phyloP scores from a whole-genome alignment of 2,329 filamentous ascomycete species.

The Pseudocercospora vitis region DNA sequence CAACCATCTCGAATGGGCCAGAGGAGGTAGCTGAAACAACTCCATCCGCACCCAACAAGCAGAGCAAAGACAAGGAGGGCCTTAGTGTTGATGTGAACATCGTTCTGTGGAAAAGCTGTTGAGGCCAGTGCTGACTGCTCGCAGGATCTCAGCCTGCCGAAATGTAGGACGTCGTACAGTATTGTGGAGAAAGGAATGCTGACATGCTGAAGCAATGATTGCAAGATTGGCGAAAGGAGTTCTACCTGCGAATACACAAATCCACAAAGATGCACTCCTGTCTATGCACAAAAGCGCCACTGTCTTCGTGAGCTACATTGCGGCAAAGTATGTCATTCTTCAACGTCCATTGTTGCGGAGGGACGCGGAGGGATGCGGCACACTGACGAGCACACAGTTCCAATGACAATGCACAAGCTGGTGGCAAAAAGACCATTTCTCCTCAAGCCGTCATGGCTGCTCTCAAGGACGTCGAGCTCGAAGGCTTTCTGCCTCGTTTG shows the following conservation, averaged over 20 bases:
- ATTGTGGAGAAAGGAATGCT: not conserved
- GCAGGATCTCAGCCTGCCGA: constrained; percentile 57
- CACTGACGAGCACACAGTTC: constrained; percentile 53
- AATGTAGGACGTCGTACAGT: constrained; percentile 36
- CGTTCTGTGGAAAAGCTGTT: not conserved
- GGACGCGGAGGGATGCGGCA: not conserved
- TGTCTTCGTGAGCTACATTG: constrained; percentile 79
- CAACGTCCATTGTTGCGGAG: not conserved
- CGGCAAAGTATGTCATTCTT: constrained; percentile 64
- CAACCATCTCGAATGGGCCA: constrained; percentile 42
- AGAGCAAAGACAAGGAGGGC: constrained; percentile 39
- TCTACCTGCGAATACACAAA: constrained; percentile 67
- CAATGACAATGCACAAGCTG: constrained; percentile 66
- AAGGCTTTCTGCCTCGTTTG: constrained; percentile 66
- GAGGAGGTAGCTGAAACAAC: constrained; percentile 37
- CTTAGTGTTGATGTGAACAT: constrained; percentile 45
- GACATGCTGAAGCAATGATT: constrained; percentile 9
- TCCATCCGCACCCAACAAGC: constrained; percentile 25
- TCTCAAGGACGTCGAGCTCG: constrained; percentile 73
- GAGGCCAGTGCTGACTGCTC: not conserved
- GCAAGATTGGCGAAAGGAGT: constrained; percentile 15
- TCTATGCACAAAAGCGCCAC: constrained; percentile 80
- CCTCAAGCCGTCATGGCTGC: constrained; percentile 75
- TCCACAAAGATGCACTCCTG: constrained; percentile 77
- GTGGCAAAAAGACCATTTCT: constrained; percentile 76